Base-by-base conservation (phyloP, 2,329 filamentous ascomycete genomes). In the Aureobasidium melanogenum region DNA sequence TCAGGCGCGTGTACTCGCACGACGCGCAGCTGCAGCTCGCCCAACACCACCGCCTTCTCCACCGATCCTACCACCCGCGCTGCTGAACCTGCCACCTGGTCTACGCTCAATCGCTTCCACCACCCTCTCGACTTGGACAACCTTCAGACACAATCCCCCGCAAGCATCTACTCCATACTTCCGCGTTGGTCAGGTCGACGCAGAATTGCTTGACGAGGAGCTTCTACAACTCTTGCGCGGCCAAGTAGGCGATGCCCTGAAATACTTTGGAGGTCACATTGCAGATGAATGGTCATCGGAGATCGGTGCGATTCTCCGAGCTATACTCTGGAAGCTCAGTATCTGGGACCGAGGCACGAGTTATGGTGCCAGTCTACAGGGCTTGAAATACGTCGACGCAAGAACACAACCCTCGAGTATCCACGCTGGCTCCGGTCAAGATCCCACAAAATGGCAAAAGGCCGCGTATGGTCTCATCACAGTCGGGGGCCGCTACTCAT, bases 291-390 rank as follows among this genome's bases (percentile, higher is more conserved):
- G 90, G 86, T 86, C 86, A 15, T 81, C 89, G 57, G 94, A 97
- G 76, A 93, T 97, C 59, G 80, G 88, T 64, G 80, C 97, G 30
- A 82, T 80, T 0, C 79, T 99, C 61, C 82, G 93, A 50, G 84
- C 88, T 1, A 79, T 91, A 3, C 79, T 99, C 8, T 99, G 97
- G 80, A 99, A 99, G 75, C 82, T 99, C 64, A 91, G 89, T 17
- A 87, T 99, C 62, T 99, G 94, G 94, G 92, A 97, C 73, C 90
- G 97, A 73, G 87, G 96, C 73, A 90, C 94, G 41, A 95, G 89
- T 5, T 97, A 99, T 74, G 94, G 94, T 63, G 94, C 94, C 12
- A 87, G 90, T 38, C 79, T 99, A 54, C 94, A 99, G 74, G 96
- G 96, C 65, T 81, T 99, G 30, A 87, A 87, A 70, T 97, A 93